Conservation (phyloP, 345 rosid species). For the Trapa bicornis region DNA sequence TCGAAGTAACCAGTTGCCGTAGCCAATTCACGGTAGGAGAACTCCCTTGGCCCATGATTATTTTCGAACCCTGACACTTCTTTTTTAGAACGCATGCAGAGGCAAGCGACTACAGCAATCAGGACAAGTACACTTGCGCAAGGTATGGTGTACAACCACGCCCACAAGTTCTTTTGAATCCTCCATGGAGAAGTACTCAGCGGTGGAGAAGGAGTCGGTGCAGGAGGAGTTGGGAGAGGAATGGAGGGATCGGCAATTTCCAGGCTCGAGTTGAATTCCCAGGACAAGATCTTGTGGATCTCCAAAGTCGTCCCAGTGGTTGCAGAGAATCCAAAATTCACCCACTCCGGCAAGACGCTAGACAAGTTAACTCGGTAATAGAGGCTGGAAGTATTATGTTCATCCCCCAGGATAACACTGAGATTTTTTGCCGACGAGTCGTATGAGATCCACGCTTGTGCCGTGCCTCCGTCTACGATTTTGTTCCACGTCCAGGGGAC, state of each 20-base stretch:
- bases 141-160: too few relatives aligned
- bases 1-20: slow-evolving; percentile 5
- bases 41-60: slow-evolving; percentile 3
- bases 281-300: slow-evolving; percentile 6
- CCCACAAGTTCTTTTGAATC: too few relatives aligned
- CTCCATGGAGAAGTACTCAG: too few relatives aligned
- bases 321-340: slow-evolving; percentile 14
- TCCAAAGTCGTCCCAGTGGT: slow-evolving; percentile 6
- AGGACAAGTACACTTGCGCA: too few relatives aligned
- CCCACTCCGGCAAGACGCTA: slow-evolving; percentile 8
- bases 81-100: too few relatives aligned
- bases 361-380: slow-evolving; percentile 4
- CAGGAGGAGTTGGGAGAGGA: too few relatives aligned
- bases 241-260: background rate
- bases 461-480: background rate
- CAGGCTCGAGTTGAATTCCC: slow-evolving; percentile 10
- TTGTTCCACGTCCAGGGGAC: background rate
- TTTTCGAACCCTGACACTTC: background rate
- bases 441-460: background rate
- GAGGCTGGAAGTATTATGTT: background rate
- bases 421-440: background rate
- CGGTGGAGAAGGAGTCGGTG: too few relatives aligned
- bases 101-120: too few relatives aligned
- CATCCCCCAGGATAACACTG: background rate
- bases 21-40: slow-evolving; percentile 3